Percentiles rank a stretch among this genome's conserved stretches.
Evolutionary conservation across 257 asterid species (phyloP).

Genomic region (Solanum raphanifolium): DNA sequence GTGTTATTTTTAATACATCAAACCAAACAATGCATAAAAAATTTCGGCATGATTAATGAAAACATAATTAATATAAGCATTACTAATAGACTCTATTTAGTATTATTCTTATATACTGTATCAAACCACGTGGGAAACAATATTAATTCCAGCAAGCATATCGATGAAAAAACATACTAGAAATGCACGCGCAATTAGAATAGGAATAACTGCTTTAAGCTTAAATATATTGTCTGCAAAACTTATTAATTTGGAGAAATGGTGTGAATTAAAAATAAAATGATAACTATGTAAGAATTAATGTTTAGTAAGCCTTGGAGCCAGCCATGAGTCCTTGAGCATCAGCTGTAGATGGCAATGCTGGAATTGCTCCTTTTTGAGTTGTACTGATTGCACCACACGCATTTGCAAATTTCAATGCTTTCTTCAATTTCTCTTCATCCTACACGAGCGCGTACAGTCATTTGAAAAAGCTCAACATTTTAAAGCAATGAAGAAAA

Average conservation of each 20-base stretch:
- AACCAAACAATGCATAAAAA: neutral
- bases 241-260: neutral
- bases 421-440: conserved; percentile 19
- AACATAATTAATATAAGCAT: neutral
- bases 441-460: conserved; percentile 7
- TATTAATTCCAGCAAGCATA: neutral
- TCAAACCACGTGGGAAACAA: neutral
- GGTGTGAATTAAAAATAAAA: neutral
- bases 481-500: neutral
- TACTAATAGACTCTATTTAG: neutral
- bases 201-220: neutral
- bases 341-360: conserved; percentile 25
- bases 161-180: neutral
- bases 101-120: too few relatives aligned
- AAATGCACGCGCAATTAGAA: neutral
- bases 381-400: conserved; percentile 41
- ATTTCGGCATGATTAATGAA: neutral
- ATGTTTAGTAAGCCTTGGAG: conserved; percentile 3
- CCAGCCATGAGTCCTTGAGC: conserved; percentile 23
- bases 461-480: neutral
- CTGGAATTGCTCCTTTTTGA: conserved; percentile 45
- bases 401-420: conserved; percentile 30
- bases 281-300: neutral
- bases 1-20: neutral
- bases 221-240: neutral